Evolutionary conservation across 345 rosid genomes (phyloP).

Genomic region (Gossypium ekmanianum): DNA sequence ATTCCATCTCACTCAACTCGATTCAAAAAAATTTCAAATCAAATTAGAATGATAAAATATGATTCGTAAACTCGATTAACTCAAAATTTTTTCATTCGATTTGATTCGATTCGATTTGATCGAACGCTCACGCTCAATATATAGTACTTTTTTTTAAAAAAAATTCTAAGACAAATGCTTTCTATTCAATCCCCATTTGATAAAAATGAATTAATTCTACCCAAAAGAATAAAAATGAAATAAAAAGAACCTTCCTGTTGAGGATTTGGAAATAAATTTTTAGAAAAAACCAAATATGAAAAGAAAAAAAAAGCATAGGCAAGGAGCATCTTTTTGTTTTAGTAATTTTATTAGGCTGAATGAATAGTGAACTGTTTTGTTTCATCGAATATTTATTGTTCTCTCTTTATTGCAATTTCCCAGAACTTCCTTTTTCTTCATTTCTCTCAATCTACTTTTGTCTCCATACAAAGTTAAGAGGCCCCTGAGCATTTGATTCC

Average conservation of each 20-base stretch:
- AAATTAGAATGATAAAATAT: too few species aligned
- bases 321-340: slow-evolving; percentile 24
- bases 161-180: background rate
- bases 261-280: background rate
- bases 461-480: background rate
- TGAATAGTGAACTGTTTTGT: slow-evolving; percentile 1
- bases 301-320: background rate
- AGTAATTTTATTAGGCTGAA: slow-evolving; percentile 13
- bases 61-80: too few species aligned
- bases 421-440: background rate
- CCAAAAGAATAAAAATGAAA: too few species aligned
- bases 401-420: slow-evolving; percentile 14
- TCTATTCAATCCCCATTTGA: background rate
- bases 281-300: background rate
- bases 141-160: background rate
- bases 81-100: too few species aligned
- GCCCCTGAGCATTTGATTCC: slow-evolving; percentile 9
- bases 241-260: background rate
- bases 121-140: too few species aligned
- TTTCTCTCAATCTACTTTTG: background rate
- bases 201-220: background rate
- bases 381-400: slow-evolving; percentile 28
- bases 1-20: too few species aligned
- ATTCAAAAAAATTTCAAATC: too few species aligned
- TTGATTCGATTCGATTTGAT: too few species aligned